Percentiles rank a stretch among this genome's conserved stretches.
phyloP scores from a whole-genome alignment of 306 rosid genomes.

The Lathyrus oleraceus region DNA sequence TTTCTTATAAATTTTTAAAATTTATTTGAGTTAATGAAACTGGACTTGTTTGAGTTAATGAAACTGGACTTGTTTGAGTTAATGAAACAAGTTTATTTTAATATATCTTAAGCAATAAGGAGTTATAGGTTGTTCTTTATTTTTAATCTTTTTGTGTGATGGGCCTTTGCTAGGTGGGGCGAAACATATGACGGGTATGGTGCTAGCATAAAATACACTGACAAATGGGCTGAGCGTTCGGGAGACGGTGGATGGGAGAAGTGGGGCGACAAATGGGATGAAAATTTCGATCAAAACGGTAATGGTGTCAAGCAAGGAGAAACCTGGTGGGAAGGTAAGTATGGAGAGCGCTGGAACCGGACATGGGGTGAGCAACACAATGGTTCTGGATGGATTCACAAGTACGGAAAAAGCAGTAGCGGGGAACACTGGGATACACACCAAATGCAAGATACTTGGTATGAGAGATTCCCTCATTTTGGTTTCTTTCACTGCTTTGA shows the following conservation, averaged over 20 bases:
- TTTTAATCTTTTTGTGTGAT: not conserved
- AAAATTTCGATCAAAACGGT: constrained; percentile 64
- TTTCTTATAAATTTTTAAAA: not conserved
- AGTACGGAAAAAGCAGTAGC: constrained; percentile 91
- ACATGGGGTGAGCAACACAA: constrained; percentile 96
- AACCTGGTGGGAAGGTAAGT: constrained; percentile 93
- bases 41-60: not conserved
- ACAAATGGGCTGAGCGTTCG: constrained; percentile 92
- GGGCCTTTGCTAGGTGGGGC: constrained; percentile 76
- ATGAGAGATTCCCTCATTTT: constrained; percentile 83
- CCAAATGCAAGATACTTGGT: constrained; percentile 79
- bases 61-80: not conserved
- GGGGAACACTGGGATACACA: constrained; percentile 99
- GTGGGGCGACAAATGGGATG: constrained; percentile 99
- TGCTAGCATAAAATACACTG: constrained; percentile 86
- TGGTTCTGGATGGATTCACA: constrained; percentile 93
- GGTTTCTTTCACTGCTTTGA: constrained; percentile 85
- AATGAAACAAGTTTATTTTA: not conserved
- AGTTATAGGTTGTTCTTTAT: not conserved
- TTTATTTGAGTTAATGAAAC: not conserved
- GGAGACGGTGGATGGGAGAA: constrained; percentile 82
- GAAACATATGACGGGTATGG: constrained; percentile 87
- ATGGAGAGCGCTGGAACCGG: constrained; percentile 83
- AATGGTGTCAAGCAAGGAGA: constrained; percentile 91
- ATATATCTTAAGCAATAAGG: not conserved